Percentiles rank a stretch among this genome's conserved stretches.
These are phyloP conservation scores for Nakaseomyces glabratus DNA, from an alignment of 1,139 yeast species.

Conservation along the genomic window DNA sequence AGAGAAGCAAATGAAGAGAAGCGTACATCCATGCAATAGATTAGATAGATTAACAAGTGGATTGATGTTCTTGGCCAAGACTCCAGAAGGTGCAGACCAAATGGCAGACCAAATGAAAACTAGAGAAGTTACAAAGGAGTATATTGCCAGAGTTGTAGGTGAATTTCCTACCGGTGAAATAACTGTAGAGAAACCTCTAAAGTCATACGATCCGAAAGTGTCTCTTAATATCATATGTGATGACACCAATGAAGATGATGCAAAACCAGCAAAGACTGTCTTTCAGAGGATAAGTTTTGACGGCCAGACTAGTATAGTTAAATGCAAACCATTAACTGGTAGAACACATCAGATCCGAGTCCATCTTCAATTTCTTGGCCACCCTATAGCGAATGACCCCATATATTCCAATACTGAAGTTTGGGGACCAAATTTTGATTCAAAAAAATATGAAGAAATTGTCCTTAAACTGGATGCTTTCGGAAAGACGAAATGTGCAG, in stretches of 20 bases:
- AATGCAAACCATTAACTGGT: slow-evolving; percentile 82
- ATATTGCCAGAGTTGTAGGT: slow-evolving; percentile 82
- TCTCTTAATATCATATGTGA: slow-evolving; percentile 56
- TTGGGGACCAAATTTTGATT: slow-evolving; percentile 73
- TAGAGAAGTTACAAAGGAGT: slow-evolving; percentile 69
- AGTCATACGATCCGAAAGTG: slow-evolving; percentile 67
- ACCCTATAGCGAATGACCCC: slow-evolving; percentile 93
- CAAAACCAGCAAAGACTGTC: slow-evolving; percentile 51
- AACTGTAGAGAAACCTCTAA: slow-evolving; percentile 57
- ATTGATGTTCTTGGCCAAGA: slow-evolving; percentile 83
- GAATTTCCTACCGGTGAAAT: slow-evolving; percentile 56
- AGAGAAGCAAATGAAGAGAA: slow-evolving; percentile 52
- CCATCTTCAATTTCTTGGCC: slow-evolving; percentile 77
- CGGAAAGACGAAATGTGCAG: slow-evolving; percentile 61
- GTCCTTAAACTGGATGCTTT: slow-evolving; percentile 45
- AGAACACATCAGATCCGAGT: slow-evolving; percentile 93
- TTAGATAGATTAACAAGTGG: slow-evolving; percentile 91
- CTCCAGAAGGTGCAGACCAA: slow-evolving; percentile 67
- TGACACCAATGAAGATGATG: slow-evolving; percentile 41
- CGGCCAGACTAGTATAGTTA: slow-evolving; percentile 59
- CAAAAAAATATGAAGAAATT: slow-evolving; percentile 41
- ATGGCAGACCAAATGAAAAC: slow-evolving; percentile 69
- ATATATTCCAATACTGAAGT: slow-evolving; percentile 63
- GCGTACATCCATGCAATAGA: slow-evolving; percentile 84
- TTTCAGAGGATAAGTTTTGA: slow-evolving; percentile 35